phyloP scores from a whole-genome alignment of 352 stramenopile species.

The Nothophytophthora sp. region DNA sequence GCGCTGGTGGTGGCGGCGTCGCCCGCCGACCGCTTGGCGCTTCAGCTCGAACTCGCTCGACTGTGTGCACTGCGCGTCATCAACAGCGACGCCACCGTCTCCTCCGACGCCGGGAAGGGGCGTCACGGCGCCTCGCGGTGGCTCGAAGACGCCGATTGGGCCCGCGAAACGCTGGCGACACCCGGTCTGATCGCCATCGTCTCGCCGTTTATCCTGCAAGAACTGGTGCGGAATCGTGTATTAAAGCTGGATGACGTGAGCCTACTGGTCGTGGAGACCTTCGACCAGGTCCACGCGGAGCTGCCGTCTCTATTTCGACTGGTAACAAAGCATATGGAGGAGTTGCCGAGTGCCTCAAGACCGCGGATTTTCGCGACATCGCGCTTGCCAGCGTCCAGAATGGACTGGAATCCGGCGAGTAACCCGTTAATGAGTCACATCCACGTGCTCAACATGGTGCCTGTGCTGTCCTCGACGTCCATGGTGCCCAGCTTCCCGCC shows the following conservation, averaged over 20 bases:
- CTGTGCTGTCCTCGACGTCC: conserved; percentile 29
- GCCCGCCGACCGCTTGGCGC: conserved; percentile 14
- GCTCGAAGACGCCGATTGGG: conserved; percentile 21
- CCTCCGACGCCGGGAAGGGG: not conserved
- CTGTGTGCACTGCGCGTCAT: conserved; percentile 42
- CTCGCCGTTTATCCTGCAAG: conserved; percentile 47
- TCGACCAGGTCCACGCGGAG: conserved; percentile 62
- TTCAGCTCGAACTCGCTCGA: conserved; percentile 45
- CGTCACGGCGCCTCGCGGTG: conserved; percentile 5
- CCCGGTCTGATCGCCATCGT: conserved; percentile 40
- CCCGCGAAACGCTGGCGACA: conserved; percentile 16
- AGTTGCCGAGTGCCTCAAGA: conserved; percentile 1
- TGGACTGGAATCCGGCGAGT: conserved; percentile 41
- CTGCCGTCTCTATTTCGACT: conserved; percentile 64
- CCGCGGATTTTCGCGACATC: conserved; percentile 67
- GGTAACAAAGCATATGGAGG: conserved; percentile 14
- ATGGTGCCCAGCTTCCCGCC: conserved; percentile 33
- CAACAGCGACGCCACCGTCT: conserved; percentile 22
- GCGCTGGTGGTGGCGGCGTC: conserved; percentile 50
- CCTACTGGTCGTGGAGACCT: conserved; percentile 64
- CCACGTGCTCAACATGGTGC: conserved; percentile 62
- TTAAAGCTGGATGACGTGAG: conserved; percentile 33
- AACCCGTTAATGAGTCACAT: conserved; percentile 71
- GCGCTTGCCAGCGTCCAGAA: conserved; percentile 42
- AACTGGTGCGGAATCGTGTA: conserved; percentile 29